phyloP scores from a whole-genome alignment of 371 early-diverging fungal species.

The Dichotomocladium elegans region DNA sequence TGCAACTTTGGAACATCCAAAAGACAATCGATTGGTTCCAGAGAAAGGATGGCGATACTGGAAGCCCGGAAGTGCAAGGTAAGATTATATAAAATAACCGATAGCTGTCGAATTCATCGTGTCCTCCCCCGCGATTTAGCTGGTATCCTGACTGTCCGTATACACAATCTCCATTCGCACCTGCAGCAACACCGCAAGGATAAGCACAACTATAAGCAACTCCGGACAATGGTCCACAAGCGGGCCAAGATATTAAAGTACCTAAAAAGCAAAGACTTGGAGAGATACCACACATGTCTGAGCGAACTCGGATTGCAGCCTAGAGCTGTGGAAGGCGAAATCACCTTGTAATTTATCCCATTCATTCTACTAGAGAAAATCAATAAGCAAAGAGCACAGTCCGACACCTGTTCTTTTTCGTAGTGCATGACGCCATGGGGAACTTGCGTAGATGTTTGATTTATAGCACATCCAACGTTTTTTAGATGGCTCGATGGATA shows the following conservation, averaged over 20 bases:
- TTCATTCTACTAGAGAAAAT: too few species aligned
- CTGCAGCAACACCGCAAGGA: slow-evolving; percentile 79
- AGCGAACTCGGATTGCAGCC: slow-evolving; percentile 69
- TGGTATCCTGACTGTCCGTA: slow-evolving; percentile 86
- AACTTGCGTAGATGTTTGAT: not conserved
- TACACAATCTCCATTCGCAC: slow-evolving; percentile 83
- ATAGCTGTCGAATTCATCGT: too few species aligned
- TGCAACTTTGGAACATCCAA: slow-evolving; percentile 73
- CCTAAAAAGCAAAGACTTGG: slow-evolving; percentile 70
- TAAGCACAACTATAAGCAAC: slow-evolving; percentile 77
- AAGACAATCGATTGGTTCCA: slow-evolving; percentile 79
- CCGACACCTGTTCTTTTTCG: not conserved
- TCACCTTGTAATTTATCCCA: slow-evolving; percentile 50
- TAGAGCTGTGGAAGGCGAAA: slow-evolving; percentile 68
- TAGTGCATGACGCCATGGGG: not conserved
- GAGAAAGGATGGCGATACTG: slow-evolving; percentile 77
- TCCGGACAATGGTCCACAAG: slow-evolving; percentile 77
- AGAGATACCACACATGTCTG: slow-evolving; percentile 69
- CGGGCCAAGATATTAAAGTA: slow-evolving; percentile 87
- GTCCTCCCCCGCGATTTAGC: too few species aligned
- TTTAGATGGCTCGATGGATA: not conserved
- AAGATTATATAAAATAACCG: slow-evolving; percentile 16
- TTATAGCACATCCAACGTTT: not conserved
- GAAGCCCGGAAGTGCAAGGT: slow-evolving; percentile 94
- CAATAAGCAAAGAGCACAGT: not conserved